Conservation (phyloP, 2,329 filamentous ascomycete species). For the Hypomyces perniciosus region DNA sequence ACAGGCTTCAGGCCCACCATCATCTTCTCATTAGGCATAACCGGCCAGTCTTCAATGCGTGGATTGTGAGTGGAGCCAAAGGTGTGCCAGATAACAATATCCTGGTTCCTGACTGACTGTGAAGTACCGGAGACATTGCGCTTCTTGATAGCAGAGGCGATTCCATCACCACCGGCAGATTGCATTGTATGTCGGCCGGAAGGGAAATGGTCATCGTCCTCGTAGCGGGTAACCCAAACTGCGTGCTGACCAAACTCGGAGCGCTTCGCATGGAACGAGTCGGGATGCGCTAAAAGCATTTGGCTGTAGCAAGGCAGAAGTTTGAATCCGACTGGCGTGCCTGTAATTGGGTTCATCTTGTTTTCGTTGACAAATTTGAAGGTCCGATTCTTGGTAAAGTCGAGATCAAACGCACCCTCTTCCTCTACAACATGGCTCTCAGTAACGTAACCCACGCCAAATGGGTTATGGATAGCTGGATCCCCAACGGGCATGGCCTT, state of each 20-base stretch:
- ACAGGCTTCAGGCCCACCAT: constrained; percentile 45
- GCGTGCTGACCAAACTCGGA: constrained; percentile 39
- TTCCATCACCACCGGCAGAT: constrained; percentile 36
- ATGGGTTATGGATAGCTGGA: too few species aligned
- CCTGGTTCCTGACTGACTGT: constrained; percentile 40
- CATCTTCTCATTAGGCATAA: constrained; percentile 59
- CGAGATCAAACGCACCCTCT: constrained; percentile 55
- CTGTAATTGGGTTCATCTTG: constrained; percentile 35
- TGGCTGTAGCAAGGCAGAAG: constrained; percentile 42
- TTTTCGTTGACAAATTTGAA: constrained; percentile 45
- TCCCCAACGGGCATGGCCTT: too few species aligned
- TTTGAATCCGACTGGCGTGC: constrained; percentile 41
- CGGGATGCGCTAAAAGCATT: constrained; percentile 34
- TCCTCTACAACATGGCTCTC: constrained; percentile 19
- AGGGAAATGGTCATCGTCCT: constrained; percentile 38
- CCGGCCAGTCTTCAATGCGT: constrained; percentile 60
- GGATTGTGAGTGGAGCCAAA: constrained; percentile 60
- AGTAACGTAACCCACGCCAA: too few species aligned
- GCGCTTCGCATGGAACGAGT: constrained; percentile 34
- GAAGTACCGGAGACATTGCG: neutral
- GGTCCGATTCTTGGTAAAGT: constrained; percentile 54
- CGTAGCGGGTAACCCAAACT: constrained; percentile 40
- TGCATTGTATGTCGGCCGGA: constrained; percentile 41
- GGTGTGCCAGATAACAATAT: constrained; percentile 54
- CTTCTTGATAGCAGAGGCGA: constrained; percentile 23